Percentiles rank a stretch among this genome's conserved stretches.
These are phyloP conservation scores for Pichia sp. DNA, from an alignment of 1,139 yeast genomes.

Conservation along the genomic window DNA sequence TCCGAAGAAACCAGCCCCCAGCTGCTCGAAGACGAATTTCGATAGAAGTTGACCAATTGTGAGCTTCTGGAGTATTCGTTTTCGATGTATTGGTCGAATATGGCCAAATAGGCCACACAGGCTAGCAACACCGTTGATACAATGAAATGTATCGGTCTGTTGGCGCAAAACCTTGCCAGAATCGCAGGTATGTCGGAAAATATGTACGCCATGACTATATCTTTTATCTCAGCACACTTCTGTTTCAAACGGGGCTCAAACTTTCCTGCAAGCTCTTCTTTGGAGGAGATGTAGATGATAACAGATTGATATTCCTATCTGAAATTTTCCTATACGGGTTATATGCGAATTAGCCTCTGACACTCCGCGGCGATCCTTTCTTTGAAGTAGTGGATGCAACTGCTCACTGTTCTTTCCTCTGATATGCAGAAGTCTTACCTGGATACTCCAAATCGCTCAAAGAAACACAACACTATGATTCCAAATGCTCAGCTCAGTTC, in stretches of 20 bases:
- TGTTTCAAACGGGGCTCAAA: neutral
- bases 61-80: conserved; percentile 19
- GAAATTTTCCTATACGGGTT: neutral
- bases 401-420: too few relatives aligned
- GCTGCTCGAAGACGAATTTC: conserved; percentile 7
- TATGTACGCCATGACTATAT: conserved; percentile 20
- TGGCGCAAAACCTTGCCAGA: conserved; percentile 66
- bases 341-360: neutral
- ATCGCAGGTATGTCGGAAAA: conserved; percentile 33
- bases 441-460: neutral
- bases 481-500: neutral
- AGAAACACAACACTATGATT: neutral
- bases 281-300: neutral
- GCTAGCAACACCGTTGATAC: conserved; percentile 71
- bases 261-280: neutral
- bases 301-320: neutral
- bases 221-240: neutral
- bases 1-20: conserved; percentile 13
- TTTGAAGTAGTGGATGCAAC: neutral
- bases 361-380: neutral
- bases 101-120: conserved; percentile 74
- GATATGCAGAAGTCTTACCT: too few relatives aligned
- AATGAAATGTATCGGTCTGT: conserved; percentile 85
- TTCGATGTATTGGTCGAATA: conserved; percentile 69
- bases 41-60: conserved; percentile 12